These are phyloP conservation scores for Xylariaceae sp. DNA, from an alignment of 2,329 filamentous ascomycete genomes.

Conservation along the genomic window DNA sequence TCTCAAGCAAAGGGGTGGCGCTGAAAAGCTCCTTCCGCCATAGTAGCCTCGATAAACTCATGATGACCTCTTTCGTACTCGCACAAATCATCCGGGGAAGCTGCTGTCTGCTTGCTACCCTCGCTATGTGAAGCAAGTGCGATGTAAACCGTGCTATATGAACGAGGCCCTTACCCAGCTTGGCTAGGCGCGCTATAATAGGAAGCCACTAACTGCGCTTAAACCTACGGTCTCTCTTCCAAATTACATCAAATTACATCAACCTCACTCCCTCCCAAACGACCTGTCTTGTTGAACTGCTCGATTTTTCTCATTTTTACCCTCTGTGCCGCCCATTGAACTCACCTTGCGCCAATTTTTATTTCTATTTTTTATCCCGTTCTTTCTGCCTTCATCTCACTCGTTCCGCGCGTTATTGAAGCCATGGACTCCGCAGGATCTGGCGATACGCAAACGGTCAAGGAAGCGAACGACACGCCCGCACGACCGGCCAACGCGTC, in stretches of 20 bases:
- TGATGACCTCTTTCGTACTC: background rate
- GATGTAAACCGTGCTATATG: background rate
- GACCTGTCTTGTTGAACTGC: background rate
- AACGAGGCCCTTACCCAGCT: background rate
- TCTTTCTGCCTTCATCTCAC: background rate
- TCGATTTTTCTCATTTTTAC: background rate
- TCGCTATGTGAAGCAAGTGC: background rate
- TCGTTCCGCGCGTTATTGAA: conserved; percentile 8
- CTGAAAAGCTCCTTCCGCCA: too few species aligned
- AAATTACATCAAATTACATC: background rate
- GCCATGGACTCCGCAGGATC: conserved; percentile 16
- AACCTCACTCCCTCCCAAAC: background rate
- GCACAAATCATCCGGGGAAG: background rate
- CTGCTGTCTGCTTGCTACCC: background rate
- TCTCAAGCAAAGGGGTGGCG: too few species aligned
- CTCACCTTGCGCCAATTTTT: background rate
- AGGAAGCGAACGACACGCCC: conserved; percentile 8
- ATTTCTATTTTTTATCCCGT: background rate
- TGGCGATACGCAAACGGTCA: background rate
- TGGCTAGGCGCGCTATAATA: background rate
- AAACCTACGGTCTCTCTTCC: background rate
- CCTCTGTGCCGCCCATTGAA: background rate
- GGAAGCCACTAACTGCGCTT: background rate
- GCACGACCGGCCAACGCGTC: conserved; percentile 14
- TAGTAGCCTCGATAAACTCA: background rate